Evolutionary conservation across 305 asterid species (phyloP).

Genomic region (Plantago coronopus): DNA sequence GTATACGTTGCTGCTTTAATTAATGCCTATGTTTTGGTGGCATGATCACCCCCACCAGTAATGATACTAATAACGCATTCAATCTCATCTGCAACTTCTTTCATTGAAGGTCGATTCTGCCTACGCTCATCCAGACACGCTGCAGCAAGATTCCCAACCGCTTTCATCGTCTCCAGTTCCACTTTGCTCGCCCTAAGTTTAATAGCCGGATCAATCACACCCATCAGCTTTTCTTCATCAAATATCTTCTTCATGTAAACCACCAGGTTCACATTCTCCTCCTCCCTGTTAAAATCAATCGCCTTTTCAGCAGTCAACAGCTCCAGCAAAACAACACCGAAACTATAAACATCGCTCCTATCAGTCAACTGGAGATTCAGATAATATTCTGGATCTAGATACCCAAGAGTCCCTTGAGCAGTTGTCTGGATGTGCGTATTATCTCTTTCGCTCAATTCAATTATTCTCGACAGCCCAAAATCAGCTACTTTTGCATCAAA

Average conservation of each 20-base stretch:
- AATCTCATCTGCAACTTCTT: constrained; percentile 45
- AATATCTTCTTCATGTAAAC: constrained; percentile 37
- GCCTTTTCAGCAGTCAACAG: constrained; percentile 35
- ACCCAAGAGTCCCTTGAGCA: constrained; percentile 48
- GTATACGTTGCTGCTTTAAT: neutral
- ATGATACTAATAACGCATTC: constrained; percentile 36
- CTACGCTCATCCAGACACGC: constrained; percentile 38
- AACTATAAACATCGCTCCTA: constrained; percentile 42
- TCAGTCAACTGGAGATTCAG: constrained; percentile 37
- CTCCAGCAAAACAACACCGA: constrained; percentile 37
- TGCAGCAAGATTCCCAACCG: constrained; percentile 35
- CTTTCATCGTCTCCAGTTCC: constrained; percentile 37
- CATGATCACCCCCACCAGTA: constrained; percentile 21
- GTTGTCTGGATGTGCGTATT: constrained; percentile 34
- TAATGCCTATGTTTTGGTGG: neutral
- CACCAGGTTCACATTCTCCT: constrained; percentile 37
- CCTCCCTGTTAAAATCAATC: constrained; percentile 36
- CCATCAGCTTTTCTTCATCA: constrained; percentile 33
- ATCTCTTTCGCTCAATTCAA: constrained; percentile 33
- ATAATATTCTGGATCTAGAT: constrained; percentile 46
- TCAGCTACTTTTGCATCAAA: constrained; percentile 43
- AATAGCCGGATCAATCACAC: constrained; percentile 31
- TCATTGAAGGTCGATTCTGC: constrained; percentile 42
- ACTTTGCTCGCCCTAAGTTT: constrained; percentile 33
- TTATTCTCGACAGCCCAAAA: constrained; percentile 40